Evolutionary conservation across 768 basidiomycete species (phyloP).

Genomic region (Scleroderma bovista): DNA sequence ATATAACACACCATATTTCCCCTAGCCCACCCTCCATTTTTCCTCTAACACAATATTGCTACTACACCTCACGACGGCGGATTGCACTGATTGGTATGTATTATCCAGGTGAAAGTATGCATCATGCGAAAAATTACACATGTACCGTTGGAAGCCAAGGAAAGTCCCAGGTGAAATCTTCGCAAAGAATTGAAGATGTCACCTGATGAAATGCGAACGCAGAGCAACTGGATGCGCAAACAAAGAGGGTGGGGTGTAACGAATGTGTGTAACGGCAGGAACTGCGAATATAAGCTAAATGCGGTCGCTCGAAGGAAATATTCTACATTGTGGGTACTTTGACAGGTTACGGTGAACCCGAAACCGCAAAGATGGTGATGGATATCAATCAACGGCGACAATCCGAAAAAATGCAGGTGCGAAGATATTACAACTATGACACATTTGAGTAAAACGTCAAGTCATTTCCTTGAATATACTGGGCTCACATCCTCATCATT

Average conservation of each 20-base stretch:
- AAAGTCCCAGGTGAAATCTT: background rate
- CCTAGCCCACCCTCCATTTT: too few relatives aligned
- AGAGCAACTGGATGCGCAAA: background rate
- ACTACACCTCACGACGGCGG: too few relatives aligned
- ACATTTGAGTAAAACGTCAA: background rate
- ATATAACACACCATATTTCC: too few relatives aligned
- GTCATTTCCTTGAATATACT: background rate
- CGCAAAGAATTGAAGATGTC: background rate
- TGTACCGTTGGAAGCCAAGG: background rate
- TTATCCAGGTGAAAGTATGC: background rate
- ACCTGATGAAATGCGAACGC: background rate
- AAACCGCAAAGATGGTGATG: background rate
- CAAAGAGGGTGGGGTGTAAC: background rate
- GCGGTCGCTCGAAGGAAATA: background rate
- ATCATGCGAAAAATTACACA: background rate
- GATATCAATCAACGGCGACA: background rate
- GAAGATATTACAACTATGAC: background rate
- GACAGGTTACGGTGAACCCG: too few relatives aligned
- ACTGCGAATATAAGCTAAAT: constrained; percentile 2
- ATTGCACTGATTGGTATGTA: background rate
- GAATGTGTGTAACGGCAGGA: constrained; percentile 1
- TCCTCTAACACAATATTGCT: background rate
- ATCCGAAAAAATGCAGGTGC: background rate
- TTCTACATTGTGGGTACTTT: background rate
- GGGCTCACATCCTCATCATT: background rate